Evolutionary conservation across 1,284 basidiomycete genomes (phyloP), one percentile per base, ranked within the genome.

Genomic region (Pseudozyma thailandica): DNA sequence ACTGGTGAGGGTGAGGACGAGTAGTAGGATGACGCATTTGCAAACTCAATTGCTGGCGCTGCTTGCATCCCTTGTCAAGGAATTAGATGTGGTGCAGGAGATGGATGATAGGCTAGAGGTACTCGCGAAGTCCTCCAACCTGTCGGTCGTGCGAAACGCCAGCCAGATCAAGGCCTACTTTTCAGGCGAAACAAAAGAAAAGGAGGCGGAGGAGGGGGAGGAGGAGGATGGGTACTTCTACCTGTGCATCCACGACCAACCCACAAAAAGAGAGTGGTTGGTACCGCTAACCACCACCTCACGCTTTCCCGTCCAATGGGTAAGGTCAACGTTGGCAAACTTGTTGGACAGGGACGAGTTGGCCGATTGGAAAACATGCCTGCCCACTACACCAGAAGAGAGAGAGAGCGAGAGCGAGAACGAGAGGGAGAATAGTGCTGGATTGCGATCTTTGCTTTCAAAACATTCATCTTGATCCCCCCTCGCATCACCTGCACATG

Each of bases 31-130:
- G 41, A 75, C 75, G 8, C 80, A 81, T 39, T 60, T 75, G 15
- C 80, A 81, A 31, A 75, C 66, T 6, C 80, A 81, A 50, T 54
- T 73, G 1, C 48, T 81, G 7, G 77, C 80, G 0, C 41, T 81
- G 0, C 50, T 51, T 3, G 15, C 23, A 2, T 0, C 0, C 20
- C 26, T 54, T 2, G 33, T 54, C 0, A 25, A 20, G 1, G 12
- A 41, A 6, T 21, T 12, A 2, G 18, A 48, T 16, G 5, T 65
- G 5, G 55, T 44, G 1, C 18, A 50, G 16, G 1, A 9, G 2
- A 26, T 65, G 1, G 62, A 65, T 23, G 51, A 65, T 23, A 51
- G 41, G 0, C n/a, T 57, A 0, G 30, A 53, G 4, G 16, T 25
- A 1, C 21, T 35, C 8, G 8, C 39, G 0, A 2, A 20, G 6